phyloP scores from a whole-genome alignment of 495 filamentous ascomycete genomes.

The Patellaria atrata region DNA sequence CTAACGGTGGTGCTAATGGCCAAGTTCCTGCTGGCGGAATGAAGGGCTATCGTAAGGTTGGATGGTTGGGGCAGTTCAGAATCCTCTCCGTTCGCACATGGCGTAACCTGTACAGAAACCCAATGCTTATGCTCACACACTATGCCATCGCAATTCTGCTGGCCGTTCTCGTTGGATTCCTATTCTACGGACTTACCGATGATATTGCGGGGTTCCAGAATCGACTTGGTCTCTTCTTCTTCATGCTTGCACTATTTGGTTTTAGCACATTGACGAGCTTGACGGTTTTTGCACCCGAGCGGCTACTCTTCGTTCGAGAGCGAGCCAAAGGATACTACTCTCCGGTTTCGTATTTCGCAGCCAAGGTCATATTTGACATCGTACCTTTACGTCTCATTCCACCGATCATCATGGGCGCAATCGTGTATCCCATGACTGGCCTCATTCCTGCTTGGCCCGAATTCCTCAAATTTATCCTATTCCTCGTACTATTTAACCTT shows the following conservation, averaged over 20 bases:
- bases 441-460: conserved; percentile 67
- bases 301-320: conserved; percentile 85
- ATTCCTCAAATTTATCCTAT: conserved; percentile 83
- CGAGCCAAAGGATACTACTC: conserved; percentile 94
- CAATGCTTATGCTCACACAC: conserved; percentile 96
- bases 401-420: conserved; percentile 89
- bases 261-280: conserved; percentile 91
- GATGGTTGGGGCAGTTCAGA: conserved; percentile 64
- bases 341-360: conserved; percentile 90
- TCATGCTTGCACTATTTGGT: conserved; percentile 86
- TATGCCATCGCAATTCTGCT: conserved; percentile 97
- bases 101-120: conserved; percentile 95
- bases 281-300: conserved; percentile 85
- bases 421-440: conserved; percentile 98
- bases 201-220: conserved; percentile 98
- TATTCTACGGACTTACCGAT: conserved; percentile 92
- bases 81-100: conserved; percentile 87
- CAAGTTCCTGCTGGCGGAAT: conserved; percentile 35
- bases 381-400: conserved; percentile 87
- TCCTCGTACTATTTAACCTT: conserved; percentile 90
- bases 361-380: conserved; percentile 92
- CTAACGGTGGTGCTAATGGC: conserved; percentile 43
- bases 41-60: conserved; percentile 69
- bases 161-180: conserved; percentile 81
- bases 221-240: conserved; percentile 95